These are phyloP conservation scores for Aspergillus pseudoterreus DNA, from an alignment of 2,329 filamentous ascomycete genomes.

Conservation along the genomic window DNA sequence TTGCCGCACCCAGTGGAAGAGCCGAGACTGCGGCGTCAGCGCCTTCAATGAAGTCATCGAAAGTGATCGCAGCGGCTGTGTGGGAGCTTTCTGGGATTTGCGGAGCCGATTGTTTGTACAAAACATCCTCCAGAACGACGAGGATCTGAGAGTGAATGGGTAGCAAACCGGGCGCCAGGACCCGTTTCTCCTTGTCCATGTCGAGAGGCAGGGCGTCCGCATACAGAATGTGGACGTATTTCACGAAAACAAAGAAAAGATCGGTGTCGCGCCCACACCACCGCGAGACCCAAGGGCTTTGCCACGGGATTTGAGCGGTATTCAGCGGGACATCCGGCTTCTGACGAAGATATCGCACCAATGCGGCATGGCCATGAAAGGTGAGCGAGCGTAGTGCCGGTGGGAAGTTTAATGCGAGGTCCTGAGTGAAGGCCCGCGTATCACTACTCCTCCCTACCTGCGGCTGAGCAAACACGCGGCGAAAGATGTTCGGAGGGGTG, in stretches of 20 bases:
- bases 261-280: slow-evolving; percentile 88
- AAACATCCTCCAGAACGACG: slow-evolving; percentile 73
- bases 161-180: slow-evolving; percentile 71
- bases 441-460: slow-evolving; percentile 55
- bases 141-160: slow-evolving; percentile 80
- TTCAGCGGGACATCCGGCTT: slow-evolving; percentile 64
- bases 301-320: slow-evolving; percentile 74
- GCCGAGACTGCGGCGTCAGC: slow-evolving; percentile 66
- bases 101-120: slow-evolving; percentile 64
- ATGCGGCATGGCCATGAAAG: slow-evolving; percentile 60
- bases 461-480: slow-evolving; percentile 68
- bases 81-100: slow-evolving; percentile 46
- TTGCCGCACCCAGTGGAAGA: slow-evolving; percentile 61
- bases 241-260: slow-evolving; percentile 86
- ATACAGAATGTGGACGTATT: slow-evolving; percentile 77
- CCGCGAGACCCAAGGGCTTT: slow-evolving; percentile 75
- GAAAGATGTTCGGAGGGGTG: slow-evolving; percentile 63
- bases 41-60: slow-evolving; percentile 61
- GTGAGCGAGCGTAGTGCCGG: slow-evolving; percentile 58
- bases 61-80: slow-evolving; percentile 54
- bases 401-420: slow-evolving; percentile 68
- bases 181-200: slow-evolving; percentile 52
- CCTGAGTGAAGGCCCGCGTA: slow-evolving; percentile 54
- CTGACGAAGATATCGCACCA: slow-evolving; percentile 59
- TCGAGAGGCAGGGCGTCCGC: slow-evolving; percentile 65